Conservation (phyloP, 202 grass and related monocot species). For the Zizania palustris region DNA sequence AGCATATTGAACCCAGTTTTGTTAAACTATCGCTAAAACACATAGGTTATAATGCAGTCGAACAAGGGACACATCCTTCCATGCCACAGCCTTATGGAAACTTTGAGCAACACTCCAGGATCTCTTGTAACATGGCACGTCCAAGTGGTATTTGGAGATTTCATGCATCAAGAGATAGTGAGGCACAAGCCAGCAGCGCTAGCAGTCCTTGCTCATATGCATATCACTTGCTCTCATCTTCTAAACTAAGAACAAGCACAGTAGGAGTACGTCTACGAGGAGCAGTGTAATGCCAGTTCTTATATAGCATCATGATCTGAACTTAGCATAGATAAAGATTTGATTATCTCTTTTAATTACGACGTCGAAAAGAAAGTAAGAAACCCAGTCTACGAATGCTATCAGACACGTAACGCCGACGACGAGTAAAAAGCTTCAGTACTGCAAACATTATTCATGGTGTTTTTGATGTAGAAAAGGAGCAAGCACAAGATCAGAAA, state of each 20-base stretch:
- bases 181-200: conserved; percentile 77
- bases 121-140: conserved; percentile 60
- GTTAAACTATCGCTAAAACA: too few species aligned
- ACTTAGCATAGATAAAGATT: not conserved
- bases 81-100: too few species aligned
- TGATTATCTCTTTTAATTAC: not conserved
- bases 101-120: too few species aligned
- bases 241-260: conserved; percentile 19
- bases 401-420: not conserved
- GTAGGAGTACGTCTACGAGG: not conserved
- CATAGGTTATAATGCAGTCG: too few species aligned
- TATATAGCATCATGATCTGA: too few species aligned
- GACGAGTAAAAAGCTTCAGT: not conserved
- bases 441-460: not conserved
- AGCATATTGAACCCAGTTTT: too few species aligned
- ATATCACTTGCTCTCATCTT: not conserved
- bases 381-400: not conserved
- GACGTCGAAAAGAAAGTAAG: not conserved
- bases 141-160: conserved; percentile 51
- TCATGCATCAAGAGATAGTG: conserved; percentile 64
- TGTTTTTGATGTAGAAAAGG: not conserved
- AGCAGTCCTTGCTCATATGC: conserved; percentile 57
- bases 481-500: not conserved
- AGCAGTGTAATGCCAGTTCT: not conserved
- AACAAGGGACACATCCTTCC: too few species aligned